Evolutionary conservation across 306 rosid genomes (phyloP), one percentile per base, ranked within the genome.

Genomic region (Corylus avellana): DNA sequence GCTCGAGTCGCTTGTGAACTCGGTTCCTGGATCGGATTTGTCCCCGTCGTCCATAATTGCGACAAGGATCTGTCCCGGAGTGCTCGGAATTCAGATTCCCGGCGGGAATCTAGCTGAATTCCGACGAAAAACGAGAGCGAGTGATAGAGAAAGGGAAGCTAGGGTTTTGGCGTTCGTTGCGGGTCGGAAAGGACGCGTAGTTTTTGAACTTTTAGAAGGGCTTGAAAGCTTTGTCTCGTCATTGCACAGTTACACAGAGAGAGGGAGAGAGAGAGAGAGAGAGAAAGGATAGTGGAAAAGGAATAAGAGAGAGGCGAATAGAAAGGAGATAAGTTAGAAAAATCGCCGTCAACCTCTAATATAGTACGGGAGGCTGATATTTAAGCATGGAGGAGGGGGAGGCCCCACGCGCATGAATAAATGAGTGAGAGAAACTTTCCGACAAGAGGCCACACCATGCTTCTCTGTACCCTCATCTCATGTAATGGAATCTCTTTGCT

Each of bases 111-210:
- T 32, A 74, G 67, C 59, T 70, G 70, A 69, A 79, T 81, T 82
- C 62, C 57, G 75, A 72, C 47, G 82, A 82, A 54, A 50, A 35
- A 35, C 62, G 57, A 12, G 61, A 12, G 54, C 49, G 18, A 17
- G 10, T 61, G 74, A 17, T 58, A 57, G 72, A 80, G 62, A 75
- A 74, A 81, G 75, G 79, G 73, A 57, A 61, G 42, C 80, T 91
- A 91, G 93, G 94, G 94, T 85, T 92, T 87, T 46, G 80, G 70
- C 49, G 86, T 66, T 86, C 78, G 87, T 87, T 78, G 87, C 12
- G 87, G 66, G 66, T 58, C 84, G 86, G 91, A 88, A 88, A 88
- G 83, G 90, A 92, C 84, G 92, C 86, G 88, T 87, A 73, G 91
- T 77, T 86, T 88, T 82, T 85, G 80, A 84, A 85, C 85, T 84